These are phyloP conservation scores for Cercospora zeina DNA, from an alignment of 2,329 filamentous ascomycete genomes.

Conservation along the genomic window DNA sequence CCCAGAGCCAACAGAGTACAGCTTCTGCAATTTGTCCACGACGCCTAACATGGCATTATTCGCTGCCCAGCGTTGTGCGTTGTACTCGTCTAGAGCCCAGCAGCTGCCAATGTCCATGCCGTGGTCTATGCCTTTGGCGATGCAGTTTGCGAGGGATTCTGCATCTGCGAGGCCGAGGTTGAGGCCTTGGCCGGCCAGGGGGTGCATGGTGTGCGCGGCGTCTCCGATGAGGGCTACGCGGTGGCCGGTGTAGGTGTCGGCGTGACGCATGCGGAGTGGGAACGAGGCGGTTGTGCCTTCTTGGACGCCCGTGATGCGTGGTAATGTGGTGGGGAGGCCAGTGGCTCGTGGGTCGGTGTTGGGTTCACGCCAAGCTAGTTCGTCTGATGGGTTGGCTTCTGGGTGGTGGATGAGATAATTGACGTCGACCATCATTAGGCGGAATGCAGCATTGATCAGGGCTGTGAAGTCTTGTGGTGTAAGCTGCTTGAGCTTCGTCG, in stretches of 20 bases:
- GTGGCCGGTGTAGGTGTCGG: slow-evolving; percentile 88
- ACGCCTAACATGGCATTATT: slow-evolving; percentile 78
- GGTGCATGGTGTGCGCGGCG: slow-evolving; percentile 92
- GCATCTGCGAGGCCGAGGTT: slow-evolving; percentile 93
- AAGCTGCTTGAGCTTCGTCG: slow-evolving; percentile 75
- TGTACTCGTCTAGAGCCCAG: slow-evolving; percentile 79
- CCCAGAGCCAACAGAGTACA: slow-evolving; percentile 78
- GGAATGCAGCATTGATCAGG: slow-evolving; percentile 92
- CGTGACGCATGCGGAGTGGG: slow-evolving; percentile 85
- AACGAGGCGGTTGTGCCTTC: slow-evolving; percentile 81
- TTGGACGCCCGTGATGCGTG: slow-evolving; percentile 69
- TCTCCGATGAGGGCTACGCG: slow-evolving; percentile 91
- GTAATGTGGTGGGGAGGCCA: slow-evolving; percentile 47
- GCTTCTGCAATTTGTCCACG: slow-evolving; percentile 86
- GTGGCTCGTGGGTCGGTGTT: slow-evolving; percentile 58
- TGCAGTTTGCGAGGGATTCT: slow-evolving; percentile 70
- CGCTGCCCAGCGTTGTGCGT: slow-evolving; percentile 73
- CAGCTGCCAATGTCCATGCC: slow-evolving; percentile 83
- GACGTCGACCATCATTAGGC: slow-evolving; percentile 75
- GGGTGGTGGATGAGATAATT: slow-evolving; percentile 72
- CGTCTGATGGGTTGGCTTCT: slow-evolving; percentile 57
- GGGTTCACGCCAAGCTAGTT: slow-evolving; percentile 78
- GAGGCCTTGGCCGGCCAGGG: slow-evolving; percentile 88
- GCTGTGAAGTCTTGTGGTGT: slow-evolving; percentile 71
- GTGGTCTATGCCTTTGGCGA: slow-evolving; percentile 74